Evolutionary conservation across 345 rosid species (phyloP), one percentile per base, ranked within the genome.

Genomic region (Brassica rapa): DNA sequence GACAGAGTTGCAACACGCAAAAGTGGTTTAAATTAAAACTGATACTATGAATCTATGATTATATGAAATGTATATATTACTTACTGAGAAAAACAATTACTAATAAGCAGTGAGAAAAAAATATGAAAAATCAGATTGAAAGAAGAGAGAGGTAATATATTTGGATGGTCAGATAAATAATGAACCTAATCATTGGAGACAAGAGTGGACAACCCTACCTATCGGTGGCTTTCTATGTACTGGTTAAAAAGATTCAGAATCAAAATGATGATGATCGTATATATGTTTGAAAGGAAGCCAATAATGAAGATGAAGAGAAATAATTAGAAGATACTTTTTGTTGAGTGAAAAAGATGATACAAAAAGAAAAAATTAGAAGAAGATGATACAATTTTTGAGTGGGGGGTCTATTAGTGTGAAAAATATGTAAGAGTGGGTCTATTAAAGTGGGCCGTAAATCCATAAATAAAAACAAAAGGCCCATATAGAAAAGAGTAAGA

Each of bases 181-280:
- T 49, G 15, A 1, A 51, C 10, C n/a, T 70, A 77, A 70, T 77
- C 24, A 53, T 77, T 62, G 46, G 15, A 25, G 75, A 63, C 71
- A 77, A 77, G 55, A 46, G 71, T 77, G 71, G 75, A 53, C 59
- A 63, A 37, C 71, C 80, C 80, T 63, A 70, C 75, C 71, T 53
- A 65, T 33, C 30, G n/a, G 35, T 6, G 12, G 73, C 62, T 30
- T 41, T 68, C 16, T 57, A 12, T 69, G 55, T 51, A 51, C 57
- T n/a, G 57, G 55, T 62, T 61, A 14, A 69, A 46, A 69, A 62
- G 79, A 30, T 46, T 61, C 21, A 15, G 5, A 61, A 61, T 61
- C 29, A 76, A 69, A 76, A 69, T 62, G 80, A 53, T 49, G 55
- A 67, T 67, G 69, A 61, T 68, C 49, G 11, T 43, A 27, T 67